Conservation (phyloP, 2,329 filamentous ascomycete species). For the Colletotrichum camelliae region DNA sequence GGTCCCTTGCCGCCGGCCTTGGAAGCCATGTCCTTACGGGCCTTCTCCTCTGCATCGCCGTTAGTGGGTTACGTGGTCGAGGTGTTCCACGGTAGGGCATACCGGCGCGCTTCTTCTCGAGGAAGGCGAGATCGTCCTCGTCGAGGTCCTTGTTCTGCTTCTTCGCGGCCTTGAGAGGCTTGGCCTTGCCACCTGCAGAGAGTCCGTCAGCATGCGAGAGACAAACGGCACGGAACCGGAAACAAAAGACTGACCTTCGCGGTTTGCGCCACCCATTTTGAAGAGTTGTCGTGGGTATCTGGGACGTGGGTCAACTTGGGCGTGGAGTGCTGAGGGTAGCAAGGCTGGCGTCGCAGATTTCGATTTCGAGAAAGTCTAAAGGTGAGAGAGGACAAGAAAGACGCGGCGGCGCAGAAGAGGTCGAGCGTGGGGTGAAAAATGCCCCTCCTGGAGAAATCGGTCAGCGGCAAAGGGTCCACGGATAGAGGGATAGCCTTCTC, state of each 20-base stretch:
- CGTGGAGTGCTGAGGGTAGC: not conserved
- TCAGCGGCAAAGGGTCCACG: conserved; percentile 1
- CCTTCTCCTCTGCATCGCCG: conserved; percentile 71
- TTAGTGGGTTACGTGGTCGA: not conserved
- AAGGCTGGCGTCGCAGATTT: conserved; percentile 6
- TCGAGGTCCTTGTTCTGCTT: conserved; percentile 83
- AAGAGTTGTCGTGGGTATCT: conserved; percentile 6
- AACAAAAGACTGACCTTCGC: conserved; percentile 37
- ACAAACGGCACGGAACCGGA: not conserved
- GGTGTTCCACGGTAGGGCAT: conserved; percentile 34
- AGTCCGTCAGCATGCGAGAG: not conserved
- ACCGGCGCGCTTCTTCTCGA: conserved; percentile 86
- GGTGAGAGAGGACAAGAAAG: not conserved
- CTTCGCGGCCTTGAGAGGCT: conserved; percentile 89
- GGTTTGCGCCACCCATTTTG: conserved; percentile 44
- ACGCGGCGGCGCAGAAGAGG: not conserved
- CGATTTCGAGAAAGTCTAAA: not conserved
- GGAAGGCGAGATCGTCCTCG: conserved; percentile 84
- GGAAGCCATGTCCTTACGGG: conserved; percentile 81
- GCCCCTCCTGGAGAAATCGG: conserved; percentile 19
- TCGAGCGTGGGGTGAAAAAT: conserved; percentile 23
- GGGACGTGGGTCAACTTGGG: not conserved
- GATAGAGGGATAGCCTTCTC: not conserved
- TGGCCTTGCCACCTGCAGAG: conserved; percentile 75
- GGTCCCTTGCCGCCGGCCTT: conserved; percentile 89